A percentile compares a stretch with the other conserved stretches of the same genome.
These are phyloP conservation scores for Tylopilus sp. DNA, from an alignment of 1,284 basidiomycete species.

Conservation along the genomic window DNA sequence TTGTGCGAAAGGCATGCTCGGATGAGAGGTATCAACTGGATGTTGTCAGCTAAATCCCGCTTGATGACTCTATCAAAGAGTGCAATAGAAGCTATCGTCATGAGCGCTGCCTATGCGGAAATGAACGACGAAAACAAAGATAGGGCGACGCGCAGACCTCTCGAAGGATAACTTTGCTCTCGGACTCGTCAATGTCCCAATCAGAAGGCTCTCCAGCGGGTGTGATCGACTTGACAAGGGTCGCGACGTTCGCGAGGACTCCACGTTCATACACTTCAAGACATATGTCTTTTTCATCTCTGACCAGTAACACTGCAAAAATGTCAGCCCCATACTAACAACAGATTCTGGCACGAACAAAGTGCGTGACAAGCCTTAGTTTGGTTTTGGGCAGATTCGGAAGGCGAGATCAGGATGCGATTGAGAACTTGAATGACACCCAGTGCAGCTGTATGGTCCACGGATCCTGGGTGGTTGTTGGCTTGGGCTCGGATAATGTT, in stretches of 20 bases:
- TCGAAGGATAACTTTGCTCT: conserved; percentile 65
- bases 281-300: conserved; percentile 76
- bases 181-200: conserved; percentile 72
- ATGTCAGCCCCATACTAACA: background rate
- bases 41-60: conserved; percentile 68
- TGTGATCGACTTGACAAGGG: conserved; percentile 64
- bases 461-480: conserved; percentile 37
- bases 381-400: conserved; percentile 55
- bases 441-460: conserved; percentile 59
- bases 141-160: conserved; percentile 61
- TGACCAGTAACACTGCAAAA: conserved; percentile 72
- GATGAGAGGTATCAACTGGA: conserved; percentile 64
- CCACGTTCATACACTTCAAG: conserved; percentile 74
- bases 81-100: conserved; percentile 75
- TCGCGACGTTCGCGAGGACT: conserved; percentile 60
- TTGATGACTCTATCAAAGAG: conserved; percentile 80
- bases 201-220: conserved; percentile 53
- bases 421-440: conserved; percentile 74
- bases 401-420: conserved; percentile 59
- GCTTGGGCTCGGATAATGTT: conserved; percentile 64
- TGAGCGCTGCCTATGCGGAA: conserved; percentile 68
- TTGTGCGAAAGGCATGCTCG: conserved; percentile 67
- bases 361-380: conserved; percentile 79
- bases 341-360: conserved; percentile 53
- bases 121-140: conserved; percentile 8